phyloP scores from a whole-genome alignment of 257 asterid genomes.

The Capsicum chinense region DNA sequence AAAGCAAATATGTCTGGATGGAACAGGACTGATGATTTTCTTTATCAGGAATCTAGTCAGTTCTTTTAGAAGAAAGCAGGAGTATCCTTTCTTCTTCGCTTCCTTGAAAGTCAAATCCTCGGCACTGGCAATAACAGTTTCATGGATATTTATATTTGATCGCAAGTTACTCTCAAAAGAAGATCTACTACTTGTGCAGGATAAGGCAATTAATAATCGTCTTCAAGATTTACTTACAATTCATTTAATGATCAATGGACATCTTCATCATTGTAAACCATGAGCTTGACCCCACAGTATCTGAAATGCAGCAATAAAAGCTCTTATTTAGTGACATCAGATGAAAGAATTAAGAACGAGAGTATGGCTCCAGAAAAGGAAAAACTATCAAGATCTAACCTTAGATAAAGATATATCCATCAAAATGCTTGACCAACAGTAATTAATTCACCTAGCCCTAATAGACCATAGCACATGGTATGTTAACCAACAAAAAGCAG shows the following conservation, averaged over 20 bases:
- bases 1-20: conserved; percentile 5
- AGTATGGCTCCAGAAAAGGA: background rate
- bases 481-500: background rate
- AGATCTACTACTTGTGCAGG: background rate
- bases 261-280: conserved; percentile 20
- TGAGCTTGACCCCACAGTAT: background rate
- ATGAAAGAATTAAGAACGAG: background rate
- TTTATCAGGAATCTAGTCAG: background rate
- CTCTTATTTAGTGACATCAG: background rate
- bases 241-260: background rate
- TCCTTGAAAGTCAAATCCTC: background rate
- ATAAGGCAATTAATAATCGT: background rate
- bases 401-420: conserved; percentile 20
- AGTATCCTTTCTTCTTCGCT: background rate
- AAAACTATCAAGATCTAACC: conserved; percentile 6
- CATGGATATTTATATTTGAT: background rate
- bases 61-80: background rate
- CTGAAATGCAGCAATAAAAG: conserved; percentile 25
- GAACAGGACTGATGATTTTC: background rate
- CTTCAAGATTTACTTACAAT: conserved; percentile 21
- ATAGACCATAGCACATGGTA: conserved; percentile 5
- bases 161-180: conserved; percentile 13
- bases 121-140: background rate
- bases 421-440: conserved; percentile 28
- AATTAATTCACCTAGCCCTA: conserved; percentile 10